A percentile compares a stretch with the other conserved stretches of the same genome.
These are phyloP conservation scores for Naganishia kalamii DNA, from an alignment of 768 basidiomycete genomes.

Conservation along the genomic window DNA sequence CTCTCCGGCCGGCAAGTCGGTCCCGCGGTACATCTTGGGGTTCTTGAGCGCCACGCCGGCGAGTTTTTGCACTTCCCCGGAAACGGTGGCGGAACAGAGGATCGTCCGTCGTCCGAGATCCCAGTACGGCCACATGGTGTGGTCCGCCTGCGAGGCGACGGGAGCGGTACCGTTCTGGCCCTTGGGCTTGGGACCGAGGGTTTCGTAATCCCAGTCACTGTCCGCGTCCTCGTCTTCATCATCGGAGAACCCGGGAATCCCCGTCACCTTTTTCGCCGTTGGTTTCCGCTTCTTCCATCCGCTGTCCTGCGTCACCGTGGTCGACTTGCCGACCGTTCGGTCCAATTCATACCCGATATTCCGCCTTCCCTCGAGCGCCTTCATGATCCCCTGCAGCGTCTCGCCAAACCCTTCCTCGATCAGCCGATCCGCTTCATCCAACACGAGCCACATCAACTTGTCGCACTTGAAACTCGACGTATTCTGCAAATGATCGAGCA, in stretches of 20 bases:
- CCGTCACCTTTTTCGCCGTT: slow-evolving; percentile 49
- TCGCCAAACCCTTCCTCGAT: slow-evolving; percentile 99
- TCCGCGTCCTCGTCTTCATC: slow-evolving; percentile 33
- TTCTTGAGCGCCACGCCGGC: slow-evolving; percentile 72
- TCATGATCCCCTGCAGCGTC: slow-evolving; percentile 80
- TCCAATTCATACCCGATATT: slow-evolving; percentile 57
- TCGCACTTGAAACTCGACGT: slow-evolving; percentile 86
- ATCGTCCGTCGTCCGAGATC: slow-evolving; percentile 64
- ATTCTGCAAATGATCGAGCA: slow-evolving; percentile 93
- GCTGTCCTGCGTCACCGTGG: slow-evolving; percentile 43
- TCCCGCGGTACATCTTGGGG: slow-evolving; percentile 77
- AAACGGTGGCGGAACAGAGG: slow-evolving; percentile 92
- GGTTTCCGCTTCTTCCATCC: slow-evolving; percentile 54
- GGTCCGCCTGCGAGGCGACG: neutral
- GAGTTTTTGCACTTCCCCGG: slow-evolving; percentile 87
- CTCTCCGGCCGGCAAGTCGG: slow-evolving; percentile 50
- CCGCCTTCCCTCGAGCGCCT: slow-evolving; percentile 73
- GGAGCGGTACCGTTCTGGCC: neutral
- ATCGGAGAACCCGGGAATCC: slow-evolving; percentile 65
- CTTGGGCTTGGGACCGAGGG: slow-evolving; percentile 13
- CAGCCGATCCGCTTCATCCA: slow-evolving; percentile 93
- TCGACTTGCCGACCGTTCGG: slow-evolving; percentile 49
- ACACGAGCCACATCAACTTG: slow-evolving; percentile 89
- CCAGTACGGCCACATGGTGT: slow-evolving; percentile 45
- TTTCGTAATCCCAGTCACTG: slow-evolving; percentile 27